Evolutionary conservation across 1,284 basidiomycete species (phyloP), one percentile per base, ranked within the genome.

Genomic region (Trametes versicolor): DNA sequence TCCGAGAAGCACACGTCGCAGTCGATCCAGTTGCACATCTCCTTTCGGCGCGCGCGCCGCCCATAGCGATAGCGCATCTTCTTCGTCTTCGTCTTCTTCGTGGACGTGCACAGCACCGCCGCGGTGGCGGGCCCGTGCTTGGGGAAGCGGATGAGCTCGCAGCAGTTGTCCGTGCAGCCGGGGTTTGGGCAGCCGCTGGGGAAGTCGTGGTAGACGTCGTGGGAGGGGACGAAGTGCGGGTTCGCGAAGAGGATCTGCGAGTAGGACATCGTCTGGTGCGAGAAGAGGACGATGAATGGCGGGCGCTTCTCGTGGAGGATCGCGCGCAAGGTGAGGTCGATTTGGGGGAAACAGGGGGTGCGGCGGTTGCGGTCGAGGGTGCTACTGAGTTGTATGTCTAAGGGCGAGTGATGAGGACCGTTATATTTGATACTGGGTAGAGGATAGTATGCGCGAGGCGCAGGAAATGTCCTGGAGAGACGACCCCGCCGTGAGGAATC

Each of bases 1-100:
- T 85, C 85, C 54, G 78, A 76, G 70, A 92, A 92, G 65, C 80
- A 82, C 43, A 85, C 79, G 67, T 86, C 80, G 71, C 90, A 92
- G 68, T 91, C 89, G 63, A 91, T 87, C 90, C 90, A 92, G 72
- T 92, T 92, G 76, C 90, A 92, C 88, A 92, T 90, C 74, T 88
- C 84, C 66, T 80, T 82, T 47, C 81, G 69, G 67, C 80, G 83
- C 8, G 87, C 75, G 55, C 78, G 80, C 70, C 80, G 82, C 36
- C 84, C 83, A 56, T 79, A 81, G 51, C 78, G 71, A 51, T 79
- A 55, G 78, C 82, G 57, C 81, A 85, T 69, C 43, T 72, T 69
- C 43, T 72, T 71, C 17, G 84, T 82, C 72, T 85, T 88, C 70
- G 15, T 21, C 36, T 54, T 29, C 53, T 55, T 55, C 37, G 17